These are phyloP conservation scores for Sapria himalayana DNA, from an alignment of 345 rosid species.

Conservation along the genomic window DNA sequence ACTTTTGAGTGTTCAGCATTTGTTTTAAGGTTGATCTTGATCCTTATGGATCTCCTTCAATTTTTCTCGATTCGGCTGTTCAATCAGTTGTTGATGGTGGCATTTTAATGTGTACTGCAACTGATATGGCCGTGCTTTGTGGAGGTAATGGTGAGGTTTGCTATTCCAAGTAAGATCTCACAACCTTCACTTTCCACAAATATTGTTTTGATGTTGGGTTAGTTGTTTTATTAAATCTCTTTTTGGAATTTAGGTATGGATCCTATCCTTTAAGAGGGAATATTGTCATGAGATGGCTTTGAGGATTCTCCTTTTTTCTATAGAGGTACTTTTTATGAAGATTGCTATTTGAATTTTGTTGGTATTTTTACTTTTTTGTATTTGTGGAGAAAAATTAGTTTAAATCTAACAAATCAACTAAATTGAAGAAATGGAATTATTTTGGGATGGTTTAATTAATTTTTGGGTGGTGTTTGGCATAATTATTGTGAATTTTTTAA, in stretches of 20 bases:
- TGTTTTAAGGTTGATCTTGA: constrained; percentile 98
- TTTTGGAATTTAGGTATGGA: constrained; percentile 46
- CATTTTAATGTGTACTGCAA: constrained; percentile 92
- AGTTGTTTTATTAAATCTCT: constrained; percentile 8
- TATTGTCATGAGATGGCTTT: constrained; percentile 99
- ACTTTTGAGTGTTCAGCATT: too few species aligned
- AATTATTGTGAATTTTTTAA: too few species aligned
- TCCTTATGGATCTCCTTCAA: constrained; percentile 94
- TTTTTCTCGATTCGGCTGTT: constrained; percentile 90
- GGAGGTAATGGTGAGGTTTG: constrained; percentile 98
- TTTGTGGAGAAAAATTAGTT: too few species aligned
- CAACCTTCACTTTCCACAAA: constrained; percentile 6
- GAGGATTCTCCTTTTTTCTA: constrained; percentile 39
- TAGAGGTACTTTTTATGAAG: not conserved
- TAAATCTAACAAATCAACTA: too few species aligned
- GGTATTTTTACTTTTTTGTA: too few species aligned
- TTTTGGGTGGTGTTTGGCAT: too few species aligned
- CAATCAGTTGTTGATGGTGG: constrained; percentile 95
- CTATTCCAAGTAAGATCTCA: constrained; percentile 83
- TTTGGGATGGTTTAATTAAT: too few species aligned
- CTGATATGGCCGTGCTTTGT: constrained; percentile 98
- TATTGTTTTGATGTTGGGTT: constrained; percentile 4
- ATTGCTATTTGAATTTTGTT: too few species aligned
- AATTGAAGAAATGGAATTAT: too few species aligned
- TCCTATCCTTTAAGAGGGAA: constrained; percentile 85